Evolutionary conservation across 768 basidiomycete genomes (phyloP), one percentile per base, ranked within the genome.

Genomic region (Xerocomus spinulosus): DNA sequence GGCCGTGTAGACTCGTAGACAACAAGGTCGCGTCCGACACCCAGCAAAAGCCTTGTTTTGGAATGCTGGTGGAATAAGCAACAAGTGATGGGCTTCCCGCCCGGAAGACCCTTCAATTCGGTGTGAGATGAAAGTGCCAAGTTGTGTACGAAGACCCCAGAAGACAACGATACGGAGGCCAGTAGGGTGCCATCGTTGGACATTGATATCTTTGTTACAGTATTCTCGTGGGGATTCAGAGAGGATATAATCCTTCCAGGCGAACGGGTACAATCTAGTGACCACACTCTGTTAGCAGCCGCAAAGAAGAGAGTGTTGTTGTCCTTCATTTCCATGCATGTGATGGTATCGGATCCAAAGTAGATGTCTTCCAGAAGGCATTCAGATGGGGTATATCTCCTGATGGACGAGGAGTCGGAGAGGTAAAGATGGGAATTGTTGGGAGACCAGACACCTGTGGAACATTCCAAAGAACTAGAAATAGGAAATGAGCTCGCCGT

Each of bases 1-100:
- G 82, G 77, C 12, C 78, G 75, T 24, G 73, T 76, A 2, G 75
- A 77, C 53, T 88, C 86, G 49, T 81, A 90, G 17, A 87, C 69
- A 17, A 79, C 53, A 3, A 90, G 51, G 35, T 79, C 75, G 36
- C 69, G 69, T 0, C 77, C 79, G 15, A 73, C 58, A 3, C 74
- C 75, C 4, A 89, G 66, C 3, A 89, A 66, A 17, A 89, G 70
- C 36, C 75, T 72, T 7, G 79, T 80, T n/a, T 78, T 78, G 2
- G 73, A 67, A 60, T 87, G 82, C 10, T 75, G 72, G 56, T 87
- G 84, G 53, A 88, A 88, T 23, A 69, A 61, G 48, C 82, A 81
- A 13, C 76, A 70, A 0, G 66, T 70, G 34, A 81, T 68, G n/a
- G 64, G 50, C 44, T 68, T 68, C 24, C 56, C 57, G 26, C 60